phyloP scores from a whole-genome alignment of 192 early-diverging fungal species.

The Gamsiella multidivaricata region DNA sequence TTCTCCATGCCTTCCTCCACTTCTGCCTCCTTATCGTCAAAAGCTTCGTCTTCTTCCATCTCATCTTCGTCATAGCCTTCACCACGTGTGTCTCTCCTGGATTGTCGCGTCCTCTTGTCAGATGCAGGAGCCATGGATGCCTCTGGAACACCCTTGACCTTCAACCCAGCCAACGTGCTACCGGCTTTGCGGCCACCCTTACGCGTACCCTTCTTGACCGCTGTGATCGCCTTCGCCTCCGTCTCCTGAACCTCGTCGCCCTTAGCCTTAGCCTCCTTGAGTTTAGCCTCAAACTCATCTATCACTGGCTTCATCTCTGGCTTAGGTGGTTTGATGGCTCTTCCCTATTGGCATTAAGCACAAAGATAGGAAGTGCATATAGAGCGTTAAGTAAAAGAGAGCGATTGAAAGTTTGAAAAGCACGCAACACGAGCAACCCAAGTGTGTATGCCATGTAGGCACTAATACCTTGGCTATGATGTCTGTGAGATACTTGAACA shows the following conservation, averaged over 20 bases:
- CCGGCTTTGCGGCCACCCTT: conserved; percentile 33
- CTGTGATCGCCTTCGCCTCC: conserved; percentile 41
- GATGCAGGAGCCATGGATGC: neutral
- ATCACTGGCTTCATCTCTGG: conserved; percentile 80
- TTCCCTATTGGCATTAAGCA: conserved; percentile 56
- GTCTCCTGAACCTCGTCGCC: conserved; percentile 51
- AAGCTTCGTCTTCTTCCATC: neutral
- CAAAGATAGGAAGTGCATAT: neutral
- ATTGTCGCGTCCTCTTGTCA: conserved; percentile 7
- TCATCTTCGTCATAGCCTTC: neutral
- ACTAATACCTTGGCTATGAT: conserved; percentile 82
- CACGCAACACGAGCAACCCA: conserved; percentile 4
- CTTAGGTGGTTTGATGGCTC: conserved; percentile 72
- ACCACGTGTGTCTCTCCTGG: neutral
- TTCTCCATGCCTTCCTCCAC: conserved; percentile 4
- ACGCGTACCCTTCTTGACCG: conserved; percentile 44
- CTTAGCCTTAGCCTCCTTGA: conserved; percentile 77
- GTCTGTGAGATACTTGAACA: conserved; percentile 89
- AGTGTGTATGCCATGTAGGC: neutral
- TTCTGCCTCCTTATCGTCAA: conserved; percentile 10
- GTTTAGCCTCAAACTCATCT: conserved; percentile 88
- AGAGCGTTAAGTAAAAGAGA: neutral
- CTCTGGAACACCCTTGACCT: conserved; percentile 32
- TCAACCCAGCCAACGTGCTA: conserved; percentile 30
- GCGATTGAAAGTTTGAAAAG: neutral